These are phyloP conservation scores for Lactarius vividus DNA, from an alignment of 768 basidiomycete species.

Conservation along the genomic window DNA sequence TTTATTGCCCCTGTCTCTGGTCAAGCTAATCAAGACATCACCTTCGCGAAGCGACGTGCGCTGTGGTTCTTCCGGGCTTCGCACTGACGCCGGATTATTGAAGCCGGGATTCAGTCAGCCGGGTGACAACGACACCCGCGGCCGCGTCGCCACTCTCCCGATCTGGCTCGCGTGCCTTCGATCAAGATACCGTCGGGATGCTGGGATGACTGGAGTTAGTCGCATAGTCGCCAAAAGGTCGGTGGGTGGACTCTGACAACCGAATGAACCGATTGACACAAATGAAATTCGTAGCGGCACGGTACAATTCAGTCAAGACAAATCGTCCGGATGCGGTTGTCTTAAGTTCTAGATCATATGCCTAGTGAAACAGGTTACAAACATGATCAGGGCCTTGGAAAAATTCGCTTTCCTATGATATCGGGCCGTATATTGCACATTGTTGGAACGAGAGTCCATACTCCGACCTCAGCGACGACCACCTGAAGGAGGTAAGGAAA, in stretches of 20 bases:
- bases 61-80: not conserved
- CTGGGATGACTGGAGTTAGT: not conserved
- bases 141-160: constrained; percentile 36
- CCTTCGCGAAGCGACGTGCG: not conserved
- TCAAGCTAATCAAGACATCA: not conserved
- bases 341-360: not conserved
- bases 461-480: not conserved
- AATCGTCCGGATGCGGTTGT: not conserved
- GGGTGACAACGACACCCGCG: constrained; percentile 22
- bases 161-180: constrained; percentile 38
- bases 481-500: not conserved
- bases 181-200: constrained; percentile 32
- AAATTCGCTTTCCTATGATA: not conserved
- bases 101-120: not conserved
- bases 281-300: not conserved
- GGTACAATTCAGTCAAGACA: not conserved
- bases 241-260: not conserved
- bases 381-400: not conserved
- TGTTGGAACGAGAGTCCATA: not conserved
- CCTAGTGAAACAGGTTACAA: not conserved
- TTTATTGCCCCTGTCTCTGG: not conserved
- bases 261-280: not conserved
- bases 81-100: not conserved
- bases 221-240: not conserved
- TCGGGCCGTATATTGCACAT: not conserved